Evolutionary conservation across 106 monocot genomes (phyloP), one percentile per base, ranked within the genome.

Genomic region (Dendrobium catenatum): DNA sequence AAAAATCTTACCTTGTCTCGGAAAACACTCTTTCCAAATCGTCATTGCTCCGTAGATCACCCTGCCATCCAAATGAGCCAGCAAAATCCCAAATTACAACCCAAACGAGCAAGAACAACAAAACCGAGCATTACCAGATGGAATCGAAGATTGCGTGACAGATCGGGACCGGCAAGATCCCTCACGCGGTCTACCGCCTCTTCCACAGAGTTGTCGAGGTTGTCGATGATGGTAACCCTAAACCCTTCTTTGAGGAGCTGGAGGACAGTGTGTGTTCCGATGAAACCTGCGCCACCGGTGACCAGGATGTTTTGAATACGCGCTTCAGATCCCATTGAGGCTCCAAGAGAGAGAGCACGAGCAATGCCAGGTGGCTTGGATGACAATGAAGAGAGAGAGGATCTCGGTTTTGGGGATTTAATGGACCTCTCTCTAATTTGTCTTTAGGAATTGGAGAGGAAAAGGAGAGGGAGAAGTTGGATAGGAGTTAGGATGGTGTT

Each of bases 221-320:
- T 93, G 83, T 93, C 93, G 80, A 93, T 80, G 78, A 93, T 78
- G 82, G 73, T 58, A 56, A 93, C 93, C 27, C 55, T 64, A 85
- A 82, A 93, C 0, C 90, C 93, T 9, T 87, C 90, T 70, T 75
- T 85, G 47, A 93, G 88, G 47, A 93, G 90, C 85, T 93, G 93
- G 6, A 93, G 86, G 74, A 90, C 90, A 19, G 93, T 93, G 86
- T 93, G 93, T 1, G 86, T 93, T 8, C 93, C 93, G 49, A 93
- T 90, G 86, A 90, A 93, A 19, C 93, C 93, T 43, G 93, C 93
- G 19, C 93, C 93, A 16, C 93, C 93, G 10, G 93, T 93, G 48
- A 93, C 93, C 46, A 93, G 82, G 9, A 93, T 79, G 67, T 76
- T 86, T 79, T 84, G 67, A 9, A 20, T 55, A 41, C 78, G 68